These are phyloP conservation scores for Polychaeton citri DNA, from an alignment of 2,329 filamentous ascomycete genomes.

Conservation along the genomic window DNA sequence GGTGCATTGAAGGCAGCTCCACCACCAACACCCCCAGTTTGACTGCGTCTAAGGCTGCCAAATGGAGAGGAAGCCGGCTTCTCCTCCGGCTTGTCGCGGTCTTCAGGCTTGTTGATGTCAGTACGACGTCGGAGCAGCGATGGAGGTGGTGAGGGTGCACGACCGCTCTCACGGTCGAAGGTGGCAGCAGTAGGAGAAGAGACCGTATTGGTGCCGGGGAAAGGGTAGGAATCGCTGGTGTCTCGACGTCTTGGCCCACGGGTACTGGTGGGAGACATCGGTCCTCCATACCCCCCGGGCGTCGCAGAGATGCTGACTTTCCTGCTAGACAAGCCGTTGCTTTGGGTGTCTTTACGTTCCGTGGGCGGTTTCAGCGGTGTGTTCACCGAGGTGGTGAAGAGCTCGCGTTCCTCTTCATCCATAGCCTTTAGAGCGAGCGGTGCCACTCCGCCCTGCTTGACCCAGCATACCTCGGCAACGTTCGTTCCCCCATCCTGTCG, in stretches of 20 bases:
- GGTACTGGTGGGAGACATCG: conserved; percentile 54
- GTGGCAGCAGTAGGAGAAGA: conserved; percentile 45
- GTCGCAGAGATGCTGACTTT: conserved; percentile 68
- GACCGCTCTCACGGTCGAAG: conserved; percentile 45
- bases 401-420: conserved; percentile 8
- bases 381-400: conserved; percentile 79
- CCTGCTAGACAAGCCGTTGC: conserved; percentile 49
- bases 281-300: conserved; percentile 51
- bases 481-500: conserved; percentile 56
- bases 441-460: not conserved
- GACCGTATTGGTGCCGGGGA: conserved; percentile 31
- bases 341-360: conserved; percentile 47
- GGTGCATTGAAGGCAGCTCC: conserved; percentile 31
- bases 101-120: conserved; percentile 35
- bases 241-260: conserved; percentile 69
- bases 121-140: conserved; percentile 48
- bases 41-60: conserved; percentile 42
- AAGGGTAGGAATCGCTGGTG: conserved; percentile 57
- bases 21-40: conserved; percentile 38
- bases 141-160: conserved; percentile 46
- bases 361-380: conserved; percentile 81
- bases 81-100: conserved; percentile 24
- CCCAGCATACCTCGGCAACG: conserved; percentile 4
- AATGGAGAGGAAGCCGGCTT: conserved; percentile 28
- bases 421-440: not conserved